These are phyloP conservation scores for Colletotrichum sp. DNA, from an alignment of 2,329 filamentous ascomycete genomes.

Conservation along the genomic window DNA sequence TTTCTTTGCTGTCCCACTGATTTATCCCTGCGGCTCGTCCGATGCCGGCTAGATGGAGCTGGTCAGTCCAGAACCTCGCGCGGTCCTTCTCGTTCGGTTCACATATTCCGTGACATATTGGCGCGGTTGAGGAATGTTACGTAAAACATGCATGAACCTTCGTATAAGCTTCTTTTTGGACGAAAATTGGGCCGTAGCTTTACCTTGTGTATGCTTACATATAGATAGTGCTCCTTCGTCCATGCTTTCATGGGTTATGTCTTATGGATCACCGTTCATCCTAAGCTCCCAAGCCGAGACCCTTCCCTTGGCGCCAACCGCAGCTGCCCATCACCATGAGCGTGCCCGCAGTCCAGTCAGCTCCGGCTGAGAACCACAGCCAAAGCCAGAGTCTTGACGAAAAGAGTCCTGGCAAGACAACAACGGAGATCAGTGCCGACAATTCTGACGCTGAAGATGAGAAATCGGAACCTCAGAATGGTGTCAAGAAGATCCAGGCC, in stretches of 20 bases:
- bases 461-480: neutral
- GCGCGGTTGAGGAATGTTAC: neutral
- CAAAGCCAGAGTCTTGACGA: slow-evolving; percentile 10
- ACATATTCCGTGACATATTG: neutral
- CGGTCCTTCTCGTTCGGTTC: neutral
- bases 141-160: neutral
- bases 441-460: neutral
- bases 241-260: neutral
- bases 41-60: neutral
- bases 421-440: neutral
- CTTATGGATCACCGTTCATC: neutral
- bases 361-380: neutral
- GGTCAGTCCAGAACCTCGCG: neutral
- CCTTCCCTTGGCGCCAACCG: neutral
- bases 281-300: neutral
- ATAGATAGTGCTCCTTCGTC: neutral
- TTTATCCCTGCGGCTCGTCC: neutral
- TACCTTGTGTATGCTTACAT: neutral
- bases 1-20: neutral
- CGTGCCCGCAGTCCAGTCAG: neutral
- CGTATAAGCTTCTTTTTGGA: slow-evolving; percentile 1
- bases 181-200: neutral
- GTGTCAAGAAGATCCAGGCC: slow-evolving; percentile 15
- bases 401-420: neutral
- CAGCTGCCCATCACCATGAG: neutral